These are phyloP conservation scores for Dothistroma pini DNA, from an alignment of 2,329 filamentous ascomycete genomes.

Conservation along the genomic window DNA sequence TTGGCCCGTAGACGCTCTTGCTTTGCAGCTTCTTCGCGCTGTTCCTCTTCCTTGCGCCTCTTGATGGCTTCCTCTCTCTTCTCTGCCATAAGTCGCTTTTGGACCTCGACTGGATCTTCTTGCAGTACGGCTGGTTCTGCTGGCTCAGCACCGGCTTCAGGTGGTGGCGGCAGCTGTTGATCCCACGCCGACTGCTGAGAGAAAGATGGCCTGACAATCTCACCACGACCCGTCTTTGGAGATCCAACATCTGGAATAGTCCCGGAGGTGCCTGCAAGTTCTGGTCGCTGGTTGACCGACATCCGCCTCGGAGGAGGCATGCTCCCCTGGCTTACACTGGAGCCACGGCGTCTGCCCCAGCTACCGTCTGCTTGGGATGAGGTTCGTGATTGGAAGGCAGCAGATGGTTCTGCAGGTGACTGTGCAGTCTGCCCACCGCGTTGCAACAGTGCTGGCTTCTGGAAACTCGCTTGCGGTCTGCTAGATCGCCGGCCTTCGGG, in stretches of 20 bases:
- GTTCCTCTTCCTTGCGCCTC: conserved; percentile 31
- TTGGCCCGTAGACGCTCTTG: conserved; percentile 33
- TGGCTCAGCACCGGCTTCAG: conserved; percentile 12
- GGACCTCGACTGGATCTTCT: conserved; percentile 61
- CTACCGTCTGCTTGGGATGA: conserved; percentile 59
- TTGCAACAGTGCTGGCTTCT: conserved; percentile 76
- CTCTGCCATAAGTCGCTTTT: conserved; percentile 51
- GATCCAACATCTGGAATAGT: conserved; percentile 12
- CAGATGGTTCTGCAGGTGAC: conserved; percentile 74
- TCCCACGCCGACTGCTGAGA: conserved; percentile 32
- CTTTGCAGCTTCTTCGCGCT: conserved; percentile 27
- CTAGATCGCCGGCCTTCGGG: conserved; percentile 67
- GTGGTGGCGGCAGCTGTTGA: conserved; percentile 32
- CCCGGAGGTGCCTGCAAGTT: conserved; percentile 27
- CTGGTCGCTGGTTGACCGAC: conserved; percentile 49
- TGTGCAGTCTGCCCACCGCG: conserved; percentile 61
- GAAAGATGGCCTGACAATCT: conserved; percentile 24
- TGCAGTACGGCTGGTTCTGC: conserved; percentile 12
- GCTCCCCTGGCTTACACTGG: conserved; percentile 86
- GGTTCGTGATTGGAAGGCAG: conserved; percentile 77
- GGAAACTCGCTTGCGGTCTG: conserved; percentile 62
- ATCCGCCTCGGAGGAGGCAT: conserved; percentile 63
- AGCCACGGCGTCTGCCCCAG: conserved; percentile 72
- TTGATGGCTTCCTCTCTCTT: conserved; percentile 36
- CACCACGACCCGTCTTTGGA: conserved; percentile 19